Base-by-base conservation (phyloP, 768 basidiomycete genomes). In the Cystobasidiopsis lactophilus region DNA sequence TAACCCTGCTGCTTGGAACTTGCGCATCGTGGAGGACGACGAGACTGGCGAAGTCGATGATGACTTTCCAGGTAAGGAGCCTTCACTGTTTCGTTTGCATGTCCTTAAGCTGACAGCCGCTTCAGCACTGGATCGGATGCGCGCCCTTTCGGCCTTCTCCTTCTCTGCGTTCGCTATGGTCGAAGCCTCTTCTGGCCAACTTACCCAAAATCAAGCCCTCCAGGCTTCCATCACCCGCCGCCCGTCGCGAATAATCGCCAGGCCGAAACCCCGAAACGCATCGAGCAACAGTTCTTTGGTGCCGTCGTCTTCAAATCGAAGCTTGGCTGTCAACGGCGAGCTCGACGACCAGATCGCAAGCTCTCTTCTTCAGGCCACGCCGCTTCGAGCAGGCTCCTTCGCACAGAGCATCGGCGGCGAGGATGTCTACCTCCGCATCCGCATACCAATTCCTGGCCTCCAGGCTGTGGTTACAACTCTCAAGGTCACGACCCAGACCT, bases 21-120 rank as follows among this genome's bases (percentile, higher is more conserved):
- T 98, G 68, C 71, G 85, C 54, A 86, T 96, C 51, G 83, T 86
- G 1, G 93, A 98, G 41, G 89, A 96, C 65, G 93, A 93, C 24
- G 89, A 93, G 38, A 88, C 95, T 65, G 93, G 93, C 16, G 91
- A 95, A 66, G 85, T 96, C 0, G 93, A 98, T 64, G 93, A 95
- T 65, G 93, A 98, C 69, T 96, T 89, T 63, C 93, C 91, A 23
- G 82, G 89, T 91, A 65, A 60, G 83, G 33, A 35, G 9, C 33
- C 9, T 35, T 35, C 33, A n/a, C n/a, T n/a, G n/a, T n/a, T n/a
- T 58, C 9, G 38, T 35, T 31, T 44, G 10, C 18, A 16, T 52
- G 51, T 29, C 24, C 40, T 47, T n/a, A 24, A 23, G 16, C 9
- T 33, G 44, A 58, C 47, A 57, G 19, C 10, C 19, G 47, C 21